phyloP scores from a whole-genome alignment of 345 rosid species.

The Theobroma cacao region DNA sequence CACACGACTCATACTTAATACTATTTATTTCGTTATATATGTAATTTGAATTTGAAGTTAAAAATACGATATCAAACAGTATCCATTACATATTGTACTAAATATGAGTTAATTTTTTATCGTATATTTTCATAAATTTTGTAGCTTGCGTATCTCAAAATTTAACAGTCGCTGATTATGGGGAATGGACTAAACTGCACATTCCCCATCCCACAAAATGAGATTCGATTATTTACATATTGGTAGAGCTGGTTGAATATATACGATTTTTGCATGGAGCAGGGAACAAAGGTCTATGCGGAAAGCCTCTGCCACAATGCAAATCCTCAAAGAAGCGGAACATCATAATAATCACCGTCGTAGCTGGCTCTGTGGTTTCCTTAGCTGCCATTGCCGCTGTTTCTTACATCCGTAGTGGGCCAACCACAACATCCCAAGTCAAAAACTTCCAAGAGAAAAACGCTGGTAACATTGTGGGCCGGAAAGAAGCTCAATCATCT shows the following conservation, averaged over 20 bases:
- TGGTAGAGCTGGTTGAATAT: neutral
- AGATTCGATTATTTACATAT: neutral
- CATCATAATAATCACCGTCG: constrained; percentile 29
- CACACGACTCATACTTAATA: no score
- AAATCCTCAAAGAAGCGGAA: constrained; percentile 33
- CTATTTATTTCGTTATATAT: no score
- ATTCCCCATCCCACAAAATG: no score
- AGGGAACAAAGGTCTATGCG: constrained; percentile 74
- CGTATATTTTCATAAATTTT: no score
- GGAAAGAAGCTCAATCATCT: constrained; percentile 18
- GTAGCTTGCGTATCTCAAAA: no score
- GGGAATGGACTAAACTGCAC: no score
- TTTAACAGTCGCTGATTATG: no score
- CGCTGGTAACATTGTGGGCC: constrained; percentile 10
- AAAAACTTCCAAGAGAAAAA: constrained; percentile 25
- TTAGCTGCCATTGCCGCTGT: constrained; percentile 18
- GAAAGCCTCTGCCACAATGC: constrained; percentile 67
- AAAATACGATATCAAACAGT: no score
- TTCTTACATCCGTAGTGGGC: constrained; percentile 10
- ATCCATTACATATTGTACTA: no score
- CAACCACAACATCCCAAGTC: constrained; percentile 16
- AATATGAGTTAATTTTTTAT: no score
- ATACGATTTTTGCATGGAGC: neutral
- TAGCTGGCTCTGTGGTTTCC: constrained; percentile 18
- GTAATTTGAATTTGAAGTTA: no score